Conservation (phyloP, 164 flowering plant genomes). For the Kingdonia uniflora region DNA sequence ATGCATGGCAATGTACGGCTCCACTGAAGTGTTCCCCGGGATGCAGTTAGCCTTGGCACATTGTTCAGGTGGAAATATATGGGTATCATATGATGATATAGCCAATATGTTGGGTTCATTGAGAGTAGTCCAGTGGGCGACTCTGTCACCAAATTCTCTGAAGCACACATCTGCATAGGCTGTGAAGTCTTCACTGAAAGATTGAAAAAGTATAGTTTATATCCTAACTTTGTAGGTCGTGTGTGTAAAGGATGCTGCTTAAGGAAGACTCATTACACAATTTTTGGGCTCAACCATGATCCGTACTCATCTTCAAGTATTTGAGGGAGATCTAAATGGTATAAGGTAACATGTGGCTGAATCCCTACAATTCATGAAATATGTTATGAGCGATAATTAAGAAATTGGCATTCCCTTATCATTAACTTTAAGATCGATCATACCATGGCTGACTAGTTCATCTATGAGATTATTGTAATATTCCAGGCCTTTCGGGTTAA, state of each 20-base stretch:
- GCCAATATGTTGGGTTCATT: constrained; percentile 13
- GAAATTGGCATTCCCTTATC: too few relatives aligned
- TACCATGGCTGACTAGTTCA: constrained; percentile 16
- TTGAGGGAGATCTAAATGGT: constrained; percentile 25
- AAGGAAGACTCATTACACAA: constrained; percentile 12
- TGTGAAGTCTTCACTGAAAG: constrained; percentile 15
- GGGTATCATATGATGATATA: constrained; percentile 3
- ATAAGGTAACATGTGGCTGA: constrained; percentile 21
- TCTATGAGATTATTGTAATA: constrained; percentile 41
- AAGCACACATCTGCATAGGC: constrained; percentile 19
- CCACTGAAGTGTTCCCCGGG: constrained; percentile 10
- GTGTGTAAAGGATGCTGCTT: too few relatives aligned
- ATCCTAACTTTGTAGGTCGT: neutral
- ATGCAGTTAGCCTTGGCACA: constrained; percentile 11
- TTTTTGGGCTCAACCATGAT: constrained; percentile 24
- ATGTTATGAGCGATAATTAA: neutral
- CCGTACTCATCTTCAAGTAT: constrained; percentile 24
- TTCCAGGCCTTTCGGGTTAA: constrained; percentile 29
- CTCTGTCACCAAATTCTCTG: constrained; percentile 21
- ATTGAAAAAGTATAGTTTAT: neutral
- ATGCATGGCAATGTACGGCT: constrained; percentile 13
- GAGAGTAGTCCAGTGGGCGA: constrained; percentile 15
- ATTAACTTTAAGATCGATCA: neutral
- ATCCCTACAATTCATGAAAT: constrained; percentile 13
- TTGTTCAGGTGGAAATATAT: constrained; percentile 10